Conservation (phyloP, 805 yeast genomes). For the Millerago galiae region DNA sequence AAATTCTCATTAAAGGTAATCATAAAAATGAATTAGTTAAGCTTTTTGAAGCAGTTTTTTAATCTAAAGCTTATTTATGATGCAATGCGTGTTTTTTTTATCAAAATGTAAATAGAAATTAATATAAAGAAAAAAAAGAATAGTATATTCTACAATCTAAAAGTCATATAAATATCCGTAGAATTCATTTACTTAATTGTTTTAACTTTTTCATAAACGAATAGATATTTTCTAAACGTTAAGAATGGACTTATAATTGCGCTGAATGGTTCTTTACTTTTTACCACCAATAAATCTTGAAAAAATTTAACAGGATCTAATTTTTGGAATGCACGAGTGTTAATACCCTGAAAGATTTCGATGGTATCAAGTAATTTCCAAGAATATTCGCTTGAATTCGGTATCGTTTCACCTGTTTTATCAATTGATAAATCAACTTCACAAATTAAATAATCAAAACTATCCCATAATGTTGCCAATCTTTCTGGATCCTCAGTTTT, state of each 20-base stretch:
- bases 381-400: slow-evolving; percentile 24
- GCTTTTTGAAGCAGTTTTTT: slow-evolving; percentile 16
- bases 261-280: slow-evolving; percentile 13
- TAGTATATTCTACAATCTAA: neutral
- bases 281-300: slow-evolving; percentile 2
- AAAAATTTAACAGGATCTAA: slow-evolving; percentile 9
- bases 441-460: slow-evolving; percentile 47
- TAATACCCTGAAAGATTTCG: slow-evolving; percentile 36
- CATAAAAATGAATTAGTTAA: slow-evolving; percentile 15
- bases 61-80: neutral
- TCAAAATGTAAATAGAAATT: slow-evolving; percentile 1
- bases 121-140: neutral
- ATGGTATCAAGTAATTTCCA: slow-evolving; percentile 41
- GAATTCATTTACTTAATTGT: neutral
- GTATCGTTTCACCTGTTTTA: slow-evolving; percentile 10
- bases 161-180: neutral
- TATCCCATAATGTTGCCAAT: slow-evolving; percentile 37
- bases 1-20: slow-evolving; percentile 30
- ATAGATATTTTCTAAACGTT: slow-evolving; percentile 7
- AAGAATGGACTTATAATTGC: slow-evolving; percentile 10
- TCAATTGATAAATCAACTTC: slow-evolving; percentile 17
- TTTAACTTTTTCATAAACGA: slow-evolving; percentile 14
- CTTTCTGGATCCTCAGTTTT: slow-evolving; percentile 54
- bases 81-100: neutral
- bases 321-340: slow-evolving; percentile 15